phyloP scores from a whole-genome alignment of 1,139 yeast genomes.

The Chernovozyma aurita region DNA sequence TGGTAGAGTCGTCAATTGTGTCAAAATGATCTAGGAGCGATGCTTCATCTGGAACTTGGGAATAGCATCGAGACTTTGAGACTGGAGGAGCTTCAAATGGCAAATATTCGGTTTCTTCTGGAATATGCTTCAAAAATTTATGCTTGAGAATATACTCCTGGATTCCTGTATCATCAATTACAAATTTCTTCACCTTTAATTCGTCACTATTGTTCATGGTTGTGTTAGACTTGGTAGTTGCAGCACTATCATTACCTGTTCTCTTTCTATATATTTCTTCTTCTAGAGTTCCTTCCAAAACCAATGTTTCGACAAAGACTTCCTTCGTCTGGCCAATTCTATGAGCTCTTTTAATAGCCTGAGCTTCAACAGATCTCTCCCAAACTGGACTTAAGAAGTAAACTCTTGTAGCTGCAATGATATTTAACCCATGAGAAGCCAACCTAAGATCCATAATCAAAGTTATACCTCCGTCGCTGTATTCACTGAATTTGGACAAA shows the following conservation, averaged over 20 bases:
- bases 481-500: constrained; percentile 46
- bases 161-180: constrained; percentile 55
- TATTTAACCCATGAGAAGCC: constrained; percentile 69
- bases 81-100: constrained; percentile 23
- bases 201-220: background rate
- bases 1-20: constrained; percentile 2
- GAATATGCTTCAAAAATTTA: constrained; percentile 34
- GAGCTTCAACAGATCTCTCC: constrained; percentile 66
- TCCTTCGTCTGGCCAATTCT: constrained; percentile 61
- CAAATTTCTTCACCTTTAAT: constrained; percentile 21
- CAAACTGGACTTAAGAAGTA: constrained; percentile 69
- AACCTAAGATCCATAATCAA: constrained; percentile 63
- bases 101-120: constrained; percentile 24
- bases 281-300: constrained; percentile 57
- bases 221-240: constrained; percentile 8
- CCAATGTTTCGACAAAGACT: constrained; percentile 58
- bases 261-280: constrained; percentile 56
- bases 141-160: constrained; percentile 51
- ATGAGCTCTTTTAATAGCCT: constrained; percentile 70
- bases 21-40: constrained; percentile 22
- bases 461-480: constrained; percentile 43
- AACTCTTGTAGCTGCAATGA: constrained; percentile 63
- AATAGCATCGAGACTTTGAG: background rate
- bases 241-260: constrained; percentile 12
- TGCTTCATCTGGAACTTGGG: constrained; percentile 7